Evolutionary conservation across 2,329 filamentous ascomycete genomes (phyloP).

Genomic region (Clonostachys solani): DNA sequence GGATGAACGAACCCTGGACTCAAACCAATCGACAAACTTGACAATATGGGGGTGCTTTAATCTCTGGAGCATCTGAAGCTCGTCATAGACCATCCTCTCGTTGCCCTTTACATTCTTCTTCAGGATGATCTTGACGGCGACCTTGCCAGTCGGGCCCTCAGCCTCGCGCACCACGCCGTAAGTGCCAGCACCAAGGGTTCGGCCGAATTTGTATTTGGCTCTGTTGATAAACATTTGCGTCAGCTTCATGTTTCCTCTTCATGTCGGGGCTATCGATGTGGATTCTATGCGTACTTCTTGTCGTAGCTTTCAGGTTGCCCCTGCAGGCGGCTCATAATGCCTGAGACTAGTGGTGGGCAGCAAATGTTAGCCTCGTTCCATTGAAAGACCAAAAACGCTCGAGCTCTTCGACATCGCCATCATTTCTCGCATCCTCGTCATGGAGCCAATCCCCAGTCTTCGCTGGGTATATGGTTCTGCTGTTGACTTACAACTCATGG

Average conservation of each 20-base stretch:
- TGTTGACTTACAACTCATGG: no score
- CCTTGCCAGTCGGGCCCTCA: constrained; percentile 76
- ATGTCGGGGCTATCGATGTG: not conserved
- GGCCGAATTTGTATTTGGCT: constrained; percentile 85
- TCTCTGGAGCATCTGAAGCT: constrained; percentile 87
- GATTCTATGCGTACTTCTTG: constrained; percentile 66
- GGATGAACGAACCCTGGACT: constrained; percentile 70
- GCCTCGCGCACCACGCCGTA: constrained; percentile 98
- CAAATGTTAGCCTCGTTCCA: no score
- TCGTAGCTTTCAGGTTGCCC: constrained; percentile 98
- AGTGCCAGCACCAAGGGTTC: constrained; percentile 91
- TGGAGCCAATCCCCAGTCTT: no score
- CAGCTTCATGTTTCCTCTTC: constrained; percentile 7
- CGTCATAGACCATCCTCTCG: constrained; percentile 98
- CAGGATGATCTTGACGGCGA: constrained; percentile 97
- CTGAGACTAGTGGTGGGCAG: constrained; percentile 55
- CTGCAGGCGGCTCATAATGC: constrained; percentile 92
- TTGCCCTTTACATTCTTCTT: constrained; percentile 99
- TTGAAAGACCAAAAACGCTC: no score
- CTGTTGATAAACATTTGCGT: constrained; percentile 35
- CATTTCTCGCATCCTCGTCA: no score
- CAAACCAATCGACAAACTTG: constrained; percentile 97
- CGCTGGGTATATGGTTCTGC: no score
- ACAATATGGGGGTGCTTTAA: constrained; percentile 95
- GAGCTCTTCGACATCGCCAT: no score